phyloP scores from a whole-genome alignment of 106 monocot genomes.

The Dendrobium officinale region DNA sequence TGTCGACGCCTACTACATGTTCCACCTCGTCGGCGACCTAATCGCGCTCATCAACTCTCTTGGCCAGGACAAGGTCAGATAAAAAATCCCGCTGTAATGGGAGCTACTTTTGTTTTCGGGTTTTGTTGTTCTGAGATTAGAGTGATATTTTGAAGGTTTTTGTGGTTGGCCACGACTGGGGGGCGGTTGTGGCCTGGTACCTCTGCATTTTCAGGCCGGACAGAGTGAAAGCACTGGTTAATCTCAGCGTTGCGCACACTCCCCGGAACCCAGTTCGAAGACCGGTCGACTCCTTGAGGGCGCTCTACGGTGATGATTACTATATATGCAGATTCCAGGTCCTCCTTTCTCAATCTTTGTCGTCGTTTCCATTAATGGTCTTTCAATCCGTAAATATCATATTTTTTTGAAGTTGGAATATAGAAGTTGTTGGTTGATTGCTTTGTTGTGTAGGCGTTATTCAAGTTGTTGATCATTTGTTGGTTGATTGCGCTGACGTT shows the following conservation, averaged over 20 bases:
- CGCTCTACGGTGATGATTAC: slow-evolving; percentile 36
- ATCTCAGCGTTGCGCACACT: slow-evolving; percentile 31
- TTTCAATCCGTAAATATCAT: too few species aligned
- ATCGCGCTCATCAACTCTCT: slow-evolving; percentile 36
- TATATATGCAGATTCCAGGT: slow-evolving; percentile 51
- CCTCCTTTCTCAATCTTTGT: not conserved
- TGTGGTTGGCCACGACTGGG: slow-evolving; percentile 79
- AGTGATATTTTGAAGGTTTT: slow-evolving; percentile 33
- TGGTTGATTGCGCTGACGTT: too few species aligned
- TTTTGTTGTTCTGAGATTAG: not conserved
- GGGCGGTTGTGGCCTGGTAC: slow-evolving; percentile 54
- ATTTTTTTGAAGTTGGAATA: too few species aligned
- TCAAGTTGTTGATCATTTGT: not conserved
- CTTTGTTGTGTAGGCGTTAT: too few species aligned
- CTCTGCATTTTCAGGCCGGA: slow-evolving; percentile 62
- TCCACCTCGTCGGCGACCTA: slow-evolving; percentile 35
- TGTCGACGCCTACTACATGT: slow-evolving; percentile 19
- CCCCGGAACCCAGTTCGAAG: slow-evolving; percentile 17
- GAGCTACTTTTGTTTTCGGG: too few species aligned
- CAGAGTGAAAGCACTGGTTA: slow-evolving; percentile 44
- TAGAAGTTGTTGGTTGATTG: too few species aligned
- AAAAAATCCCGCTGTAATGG: not conserved
- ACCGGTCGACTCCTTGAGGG: slow-evolving; percentile 17
- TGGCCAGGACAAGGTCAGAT: slow-evolving; percentile 36
- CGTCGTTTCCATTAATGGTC: too few species aligned